Base-by-base conservation (phyloP, 306 rosid genomes). In the Begonia peltatifolia region DNA sequence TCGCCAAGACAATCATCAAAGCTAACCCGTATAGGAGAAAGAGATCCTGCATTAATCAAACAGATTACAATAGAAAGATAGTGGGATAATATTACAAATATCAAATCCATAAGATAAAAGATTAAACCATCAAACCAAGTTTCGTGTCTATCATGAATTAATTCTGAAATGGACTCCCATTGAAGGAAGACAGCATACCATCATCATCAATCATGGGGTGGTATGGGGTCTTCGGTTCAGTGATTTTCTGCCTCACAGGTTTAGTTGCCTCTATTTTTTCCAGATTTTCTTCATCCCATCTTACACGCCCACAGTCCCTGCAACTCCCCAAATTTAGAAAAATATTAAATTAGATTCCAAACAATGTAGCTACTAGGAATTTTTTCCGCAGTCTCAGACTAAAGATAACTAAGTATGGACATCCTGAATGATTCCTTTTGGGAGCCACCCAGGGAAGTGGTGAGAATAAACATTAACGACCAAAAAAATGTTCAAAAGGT, bases 151-250 rank as follows among this genome's bases (percentile, higher is more conserved):
- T 30, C 38, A 30, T 30, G 38, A 30, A 30, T 30, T 5, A 30
- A 30, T 7, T 30, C 38, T n/a, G 14, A 44, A 12, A 10, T 2
- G 14, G 12, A 2, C 48, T 50, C 2, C 30, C 6, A 12, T 46
- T 17, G 62, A 46, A 43, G 14, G 48, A 11, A 41, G 15, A 46
- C 42, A 3, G 23, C 71, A 30, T 57, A 92, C 99, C 75, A 42
- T 92, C 94, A 67, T 86, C 96, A 47, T 87, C 90, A 69, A 86
- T 67, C 96, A 92, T 81, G 30, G 79, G 84, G 65, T 92, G 99
- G 76, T 92, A 92, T 42, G 99, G 99, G 35, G 99, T 92, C 84
- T 92, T 92, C 0, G 99, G 99, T 66, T 92, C 99, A 58, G 94
- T 86, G 67, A 92, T 92, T 75, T 92, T 92, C 92, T 92, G 99